phyloP scores from a whole-genome alignment of 371 early-diverging fungal species.

The Parasitella parasitica region DNA sequence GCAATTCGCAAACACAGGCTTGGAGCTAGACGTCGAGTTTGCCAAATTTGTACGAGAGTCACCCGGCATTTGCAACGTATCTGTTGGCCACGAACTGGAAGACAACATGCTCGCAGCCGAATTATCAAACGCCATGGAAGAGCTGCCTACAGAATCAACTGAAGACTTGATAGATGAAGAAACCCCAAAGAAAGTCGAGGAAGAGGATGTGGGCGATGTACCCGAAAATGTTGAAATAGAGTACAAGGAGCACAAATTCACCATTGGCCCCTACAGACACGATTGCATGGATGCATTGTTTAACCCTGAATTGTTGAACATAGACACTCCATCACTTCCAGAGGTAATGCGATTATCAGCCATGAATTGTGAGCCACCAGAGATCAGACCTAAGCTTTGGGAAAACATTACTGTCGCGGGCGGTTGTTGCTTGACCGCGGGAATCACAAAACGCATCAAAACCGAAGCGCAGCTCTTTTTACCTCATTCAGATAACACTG shows the following conservation, averaged over 20 bases:
- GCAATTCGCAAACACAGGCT: constrained; percentile 32
- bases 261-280: constrained; percentile 63
- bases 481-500: constrained; percentile 71
- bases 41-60: constrained; percentile 60
- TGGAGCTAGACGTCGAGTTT: constrained; percentile 53
- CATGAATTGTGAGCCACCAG: constrained; percentile 70
- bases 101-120: constrained; percentile 29
- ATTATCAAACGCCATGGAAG: constrained; percentile 23
- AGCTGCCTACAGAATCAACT: constrained; percentile 35
- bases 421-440: constrained; percentile 46
- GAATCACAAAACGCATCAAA: constrained; percentile 56
- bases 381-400: constrained; percentile 77
- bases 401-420: constrained; percentile 80
- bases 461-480: constrained; percentile 54
- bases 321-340: constrained; percentile 44
- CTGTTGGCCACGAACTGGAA: constrained; percentile 40
- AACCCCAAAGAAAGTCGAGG: constrained; percentile 12
- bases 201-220: constrained; percentile 7
- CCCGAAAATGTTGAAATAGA: constrained; percentile 16
- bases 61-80: constrained; percentile 56
- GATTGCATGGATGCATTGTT: constrained; percentile 66
- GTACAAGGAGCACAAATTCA: constrained; percentile 42
- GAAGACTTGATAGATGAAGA: constrained; percentile 36
- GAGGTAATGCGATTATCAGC: constrained; percentile 70
- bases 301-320: constrained; percentile 50